Conservation (phyloP, 139 green algal genomes). For the Bryopsis sp. region DNA sequence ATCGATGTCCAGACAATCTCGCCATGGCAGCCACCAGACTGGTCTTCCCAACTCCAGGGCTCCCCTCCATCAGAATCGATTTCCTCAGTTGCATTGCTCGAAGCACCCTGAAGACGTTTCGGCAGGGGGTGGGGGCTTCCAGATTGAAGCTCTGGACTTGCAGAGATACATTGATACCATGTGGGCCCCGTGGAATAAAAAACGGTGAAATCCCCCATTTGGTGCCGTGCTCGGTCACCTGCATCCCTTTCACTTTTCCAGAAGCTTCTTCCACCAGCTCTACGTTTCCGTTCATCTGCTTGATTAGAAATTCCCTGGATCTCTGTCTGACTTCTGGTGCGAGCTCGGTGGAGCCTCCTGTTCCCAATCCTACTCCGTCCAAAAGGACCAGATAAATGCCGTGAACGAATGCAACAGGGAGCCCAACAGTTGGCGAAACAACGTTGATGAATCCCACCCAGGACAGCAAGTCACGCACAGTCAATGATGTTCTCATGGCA, state of each 20-base stretch:
- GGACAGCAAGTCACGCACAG: slow-evolving; percentile 83
- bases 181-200: background rate
- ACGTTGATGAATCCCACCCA: slow-evolving; percentile 81
- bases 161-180: background rate
- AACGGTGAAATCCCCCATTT: too few species aligned
- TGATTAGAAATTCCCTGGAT: too few species aligned
- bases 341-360: too few species aligned
- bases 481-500: too few species aligned
- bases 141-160: background rate
- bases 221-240: too few species aligned
- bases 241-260: too few species aligned
- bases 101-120: slow-evolving; percentile 85
- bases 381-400: slow-evolving; percentile 84
- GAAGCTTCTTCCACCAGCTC: too few species aligned
- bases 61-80: slow-evolving; percentile 90
- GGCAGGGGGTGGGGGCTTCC: slow-evolving; percentile 64
- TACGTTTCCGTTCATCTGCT: too few species aligned
- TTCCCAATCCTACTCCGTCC: slow-evolving; percentile 84
- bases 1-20: slow-evolving; percentile 37
- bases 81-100: slow-evolving; percentile 75
- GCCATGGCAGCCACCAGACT: slow-evolving; percentile 81
- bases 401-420: slow-evolving; percentile 66
- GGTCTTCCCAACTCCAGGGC: slow-evolving; percentile 95
- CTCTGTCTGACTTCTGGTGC: too few species aligned
- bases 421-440: slow-evolving; percentile 36